Percentiles rank a stretch among this genome's conserved stretches.
phyloP scores from a whole-genome alignment of 805 yeast genomes.

The Saccharomyces paradoxus region DNA sequence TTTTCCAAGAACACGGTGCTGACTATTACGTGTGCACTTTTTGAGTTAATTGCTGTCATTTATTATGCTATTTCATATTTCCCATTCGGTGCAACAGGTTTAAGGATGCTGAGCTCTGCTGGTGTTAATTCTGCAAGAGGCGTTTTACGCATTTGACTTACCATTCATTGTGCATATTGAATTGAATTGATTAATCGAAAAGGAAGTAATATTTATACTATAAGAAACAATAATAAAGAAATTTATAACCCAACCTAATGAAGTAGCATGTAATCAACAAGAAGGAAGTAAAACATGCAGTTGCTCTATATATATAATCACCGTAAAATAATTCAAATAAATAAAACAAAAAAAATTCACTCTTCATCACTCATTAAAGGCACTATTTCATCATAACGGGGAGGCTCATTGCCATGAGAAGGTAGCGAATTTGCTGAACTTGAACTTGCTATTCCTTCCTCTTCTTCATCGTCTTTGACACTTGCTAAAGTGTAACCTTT shows the following conservation, averaged over 20 bases:
- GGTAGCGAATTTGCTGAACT: neutral
- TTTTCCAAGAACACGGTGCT: conserved; percentile 59
- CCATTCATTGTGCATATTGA: neutral
- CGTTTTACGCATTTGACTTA: conserved; percentile 25
- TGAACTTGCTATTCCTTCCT: neutral
- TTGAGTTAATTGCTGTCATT: conserved; percentile 79
- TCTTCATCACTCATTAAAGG: conserved; percentile 21
- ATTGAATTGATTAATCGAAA: neutral
- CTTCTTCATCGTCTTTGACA: neutral
- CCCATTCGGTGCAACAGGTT: conserved; percentile 86
- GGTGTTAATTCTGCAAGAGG: conserved; percentile 50
- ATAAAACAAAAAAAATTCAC: neutral
- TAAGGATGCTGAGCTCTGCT: conserved; percentile 46
- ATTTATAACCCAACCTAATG: neutral
- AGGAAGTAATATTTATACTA: neutral
- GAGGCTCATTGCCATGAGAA: conserved; percentile 18
- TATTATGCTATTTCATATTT: conserved; percentile 89
- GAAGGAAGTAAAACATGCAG: neutral
- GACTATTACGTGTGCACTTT: conserved; percentile 64
- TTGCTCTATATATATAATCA: neutral
- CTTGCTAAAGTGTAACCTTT: conserved; percentile 2
- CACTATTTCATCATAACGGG: conserved; percentile 28
- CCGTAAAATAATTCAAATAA: neutral
- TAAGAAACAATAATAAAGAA: neutral
- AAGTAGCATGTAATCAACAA: neutral